phyloP scores from a whole-genome alignment of 148 eudicot genomes.

The Cornus suecica region DNA sequence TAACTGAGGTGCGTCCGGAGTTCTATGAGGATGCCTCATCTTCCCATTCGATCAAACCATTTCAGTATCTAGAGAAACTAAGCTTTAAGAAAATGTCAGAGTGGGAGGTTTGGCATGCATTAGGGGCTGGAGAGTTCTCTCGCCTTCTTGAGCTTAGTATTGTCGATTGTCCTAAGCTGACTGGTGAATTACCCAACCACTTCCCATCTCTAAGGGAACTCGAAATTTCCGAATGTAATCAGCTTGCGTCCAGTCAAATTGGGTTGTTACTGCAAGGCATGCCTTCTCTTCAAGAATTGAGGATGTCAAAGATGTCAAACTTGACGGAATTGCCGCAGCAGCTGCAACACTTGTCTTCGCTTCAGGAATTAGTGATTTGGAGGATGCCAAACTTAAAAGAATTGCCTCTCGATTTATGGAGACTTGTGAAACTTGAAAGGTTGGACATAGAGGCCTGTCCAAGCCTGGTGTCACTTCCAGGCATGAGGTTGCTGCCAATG shows the following conservation, averaged over 20 bases:
- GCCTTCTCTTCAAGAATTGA: too few species aligned
- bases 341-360: too few species aligned
- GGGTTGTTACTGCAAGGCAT: too few species aligned
- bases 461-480: too few species aligned
- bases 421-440: too few species aligned
- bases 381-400: too few species aligned
- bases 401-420: too few species aligned
- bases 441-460: too few species aligned
- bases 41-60: neutral
- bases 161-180: conserved; percentile 3
- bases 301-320: too few species aligned
- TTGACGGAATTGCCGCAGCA: too few species aligned
- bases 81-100: neutral
- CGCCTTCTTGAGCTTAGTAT: neutral
- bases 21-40: neutral
- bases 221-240: neutral
- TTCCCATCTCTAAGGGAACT: neutral
- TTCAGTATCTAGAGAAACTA: neutral
- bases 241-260: neutral
- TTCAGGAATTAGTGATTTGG: too few species aligned
- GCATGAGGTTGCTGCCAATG: too few species aligned
- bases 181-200: neutral
- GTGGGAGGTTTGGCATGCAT: neutral
- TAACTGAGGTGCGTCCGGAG: neutral
- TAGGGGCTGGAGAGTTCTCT: conserved; percentile 1